Percentiles rank a stretch among this genome's conserved stretches.
Evolutionary conservation across 306 rosid species (phyloP).

Genomic region (Vigna hirtella): DNA sequence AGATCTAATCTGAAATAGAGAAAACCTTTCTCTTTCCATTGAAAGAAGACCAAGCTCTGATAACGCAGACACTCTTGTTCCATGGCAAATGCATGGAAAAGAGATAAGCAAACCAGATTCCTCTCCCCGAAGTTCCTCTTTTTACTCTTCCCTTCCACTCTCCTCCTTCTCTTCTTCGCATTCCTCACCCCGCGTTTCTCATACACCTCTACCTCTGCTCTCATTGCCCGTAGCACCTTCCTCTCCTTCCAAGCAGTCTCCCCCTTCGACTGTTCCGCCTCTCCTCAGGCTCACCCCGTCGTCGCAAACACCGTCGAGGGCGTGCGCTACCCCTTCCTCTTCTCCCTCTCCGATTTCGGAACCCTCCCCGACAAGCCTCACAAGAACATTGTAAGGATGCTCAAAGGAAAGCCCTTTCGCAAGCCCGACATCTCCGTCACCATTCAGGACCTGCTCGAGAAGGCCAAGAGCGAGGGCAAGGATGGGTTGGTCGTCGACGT

Average conservation of each 20-base stretch:
- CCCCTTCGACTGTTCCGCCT: slow-evolving; percentile 76
- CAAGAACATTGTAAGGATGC: slow-evolving; percentile 78
- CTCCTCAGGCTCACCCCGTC: slow-evolving; percentile 82
- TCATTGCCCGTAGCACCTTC: slow-evolving; percentile 37
- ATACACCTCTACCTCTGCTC: slow-evolving; percentile 22
- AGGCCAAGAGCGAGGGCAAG: slow-evolving; percentile 58
- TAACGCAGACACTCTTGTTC: slow-evolving; percentile 24
- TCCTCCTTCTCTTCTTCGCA: slow-evolving; percentile 55
- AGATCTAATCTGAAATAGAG: not conserved
- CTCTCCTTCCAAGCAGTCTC: slow-evolving; percentile 55
- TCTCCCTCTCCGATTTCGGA: slow-evolving; percentile 89
- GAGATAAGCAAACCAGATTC: slow-evolving; percentile 62
- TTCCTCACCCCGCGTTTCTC: slow-evolving; percentile 50
- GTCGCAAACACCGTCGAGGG: slow-evolving; percentile 89
- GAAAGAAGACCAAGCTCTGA: slow-evolving; percentile 7
- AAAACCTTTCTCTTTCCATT: not conserved
- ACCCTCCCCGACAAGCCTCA: slow-evolving; percentile 90
- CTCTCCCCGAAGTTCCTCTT: slow-evolving; percentile 61
- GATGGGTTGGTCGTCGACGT: slow-evolving; percentile 85
- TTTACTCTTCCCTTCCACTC: slow-evolving; percentile 48
- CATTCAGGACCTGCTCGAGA: slow-evolving; percentile 76
- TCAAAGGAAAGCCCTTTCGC: slow-evolving; percentile 85
- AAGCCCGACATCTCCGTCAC: slow-evolving; percentile 86
- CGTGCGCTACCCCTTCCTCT: slow-evolving; percentile 76
- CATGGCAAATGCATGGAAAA: slow-evolving; percentile 98